Conservation (phyloP, 2,329 filamentous ascomycete species). For the Aspergillus puulaauensis region DNA sequence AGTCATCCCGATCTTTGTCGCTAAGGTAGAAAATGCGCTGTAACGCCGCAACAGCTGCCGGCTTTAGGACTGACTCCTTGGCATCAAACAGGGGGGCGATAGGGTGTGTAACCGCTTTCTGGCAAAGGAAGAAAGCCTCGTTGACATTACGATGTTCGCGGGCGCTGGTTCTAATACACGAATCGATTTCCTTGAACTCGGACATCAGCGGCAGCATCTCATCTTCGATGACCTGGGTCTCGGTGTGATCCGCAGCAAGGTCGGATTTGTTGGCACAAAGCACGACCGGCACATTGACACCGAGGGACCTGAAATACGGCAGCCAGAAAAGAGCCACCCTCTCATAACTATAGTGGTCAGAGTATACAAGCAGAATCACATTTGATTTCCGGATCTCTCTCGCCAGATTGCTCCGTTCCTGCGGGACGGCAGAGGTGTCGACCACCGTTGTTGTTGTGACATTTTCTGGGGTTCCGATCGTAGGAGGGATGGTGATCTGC, state of each 20-base stretch:
- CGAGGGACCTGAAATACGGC: conserved; percentile 93
- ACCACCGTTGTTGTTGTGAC: conserved; percentile 91
- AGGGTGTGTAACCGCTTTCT: conserved; percentile 96
- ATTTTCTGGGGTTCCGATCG: conserved; percentile 90
- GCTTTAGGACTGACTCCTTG: conserved; percentile 86
- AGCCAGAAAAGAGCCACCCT: conserved; percentile 97
- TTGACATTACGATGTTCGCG: conserved; percentile 92
- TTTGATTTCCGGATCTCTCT: conserved; percentile 97
- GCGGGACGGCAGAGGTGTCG: conserved; percentile 92
- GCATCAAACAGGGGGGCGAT: conserved; percentile 96
- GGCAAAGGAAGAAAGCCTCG: conserved; percentile 95
- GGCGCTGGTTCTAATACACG: conserved; percentile 91
- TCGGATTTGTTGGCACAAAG: conserved; percentile 98
- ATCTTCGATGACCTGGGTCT: conserved; percentile 85
- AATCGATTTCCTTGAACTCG: conserved; percentile 98
- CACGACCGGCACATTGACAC: conserved; percentile 97
- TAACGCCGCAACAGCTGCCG: conserved; percentile 80
- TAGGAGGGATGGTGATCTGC: conserved; percentile 91
- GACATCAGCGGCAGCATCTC: conserved; percentile 98
- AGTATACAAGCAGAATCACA: conserved; percentile 94
- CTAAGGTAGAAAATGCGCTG: conserved; percentile 92
- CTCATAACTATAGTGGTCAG: conserved; percentile 98
- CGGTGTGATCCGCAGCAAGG: conserved; percentile 69
- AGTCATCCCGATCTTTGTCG: conserved; percentile 94
- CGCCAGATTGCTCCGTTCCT: conserved; percentile 84